Base-by-base conservation (phyloP, 441 rosid species). In the Capsella rubella region DNA sequence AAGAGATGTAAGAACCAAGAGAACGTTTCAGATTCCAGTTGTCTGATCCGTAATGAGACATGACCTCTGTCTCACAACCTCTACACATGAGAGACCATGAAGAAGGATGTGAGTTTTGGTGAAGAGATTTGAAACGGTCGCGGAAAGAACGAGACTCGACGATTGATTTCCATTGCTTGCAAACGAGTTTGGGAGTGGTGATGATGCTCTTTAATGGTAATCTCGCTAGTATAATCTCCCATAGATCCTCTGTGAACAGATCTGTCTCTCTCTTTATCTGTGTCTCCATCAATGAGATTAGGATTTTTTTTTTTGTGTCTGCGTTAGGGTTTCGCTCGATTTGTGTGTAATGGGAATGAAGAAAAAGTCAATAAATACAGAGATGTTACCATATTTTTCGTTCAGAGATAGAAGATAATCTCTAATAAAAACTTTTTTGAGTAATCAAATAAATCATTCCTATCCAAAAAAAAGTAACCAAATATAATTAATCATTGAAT, bases 121-220 rank as follows among this genome's bases (percentile, higher is more conserved):
- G 55, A 0, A 13, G 55, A 13, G 73, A 43, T 43, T 43, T 16
- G 16, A 14, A 43, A 43, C 14, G 15, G 47, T 43, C 47, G 5
- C 16, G 8, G 47, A 43, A 43, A 43, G 16, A 18, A 11, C 35
- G 25, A 4, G 73, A 69, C 28, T 46, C 73, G 2, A 57, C 0
- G 47, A 69, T 18, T 4, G 73, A 69, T 32, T 58, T 35, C 74
- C 57, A 69, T 47, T 14, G 12, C 57, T 58, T 57, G 57, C 57
- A 69, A 5, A 58, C 65, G 0, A 57, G 2, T 35, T 57, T 69
- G 13, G 46, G 10, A 14, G 47, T 58, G 16, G 8, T 25, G 35
- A 47, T 14, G 64, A 2, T 35, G 11, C 37, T 6, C n/a, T 8
- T 42, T 42, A 42, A 15, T 12, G 46, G 46, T 14, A 42, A 42